phyloP scores from a whole-genome alignment of 1,284 basidiomycete genomes.

The Ceratobasidium sp. region DNA sequence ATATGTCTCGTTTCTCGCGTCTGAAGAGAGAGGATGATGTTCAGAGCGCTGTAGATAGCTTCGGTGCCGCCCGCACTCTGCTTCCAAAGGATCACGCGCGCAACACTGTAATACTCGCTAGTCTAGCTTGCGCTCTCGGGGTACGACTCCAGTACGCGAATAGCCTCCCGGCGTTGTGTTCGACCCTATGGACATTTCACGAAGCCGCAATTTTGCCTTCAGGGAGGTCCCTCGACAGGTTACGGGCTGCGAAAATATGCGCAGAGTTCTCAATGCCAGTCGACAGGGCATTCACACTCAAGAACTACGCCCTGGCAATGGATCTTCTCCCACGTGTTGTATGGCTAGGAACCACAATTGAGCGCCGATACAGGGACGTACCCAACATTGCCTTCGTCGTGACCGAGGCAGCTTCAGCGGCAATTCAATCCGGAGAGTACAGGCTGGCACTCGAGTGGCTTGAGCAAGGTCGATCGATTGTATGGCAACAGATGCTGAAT shows the following conservation, averaged over 20 bases:
- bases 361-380: not conserved
- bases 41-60: no score
- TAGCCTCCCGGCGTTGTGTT: not conserved
- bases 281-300: not conserved
- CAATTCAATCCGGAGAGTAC: slow-evolving; percentile 5
- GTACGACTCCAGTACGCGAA: not conserved
- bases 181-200: not conserved
- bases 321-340: slow-evolving; percentile 5
- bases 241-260: not conserved
- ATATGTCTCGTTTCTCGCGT: no score
- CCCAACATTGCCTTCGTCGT: not conserved
- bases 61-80: no score
- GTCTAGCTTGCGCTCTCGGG: not conserved
- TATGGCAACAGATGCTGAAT: slow-evolving; percentile 17
- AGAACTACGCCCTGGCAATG: not conserved
- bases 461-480: slow-evolving; percentile 17
- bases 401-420: slow-evolving; percentile 19
- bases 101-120: no score
- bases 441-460: slow-evolving; percentile 21
- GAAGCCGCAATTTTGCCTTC: not conserved
- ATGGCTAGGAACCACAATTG: slow-evolving; percentile 1
- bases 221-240: not conserved
- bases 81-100: no score
- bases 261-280: not conserved
- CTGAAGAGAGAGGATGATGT: no score